phyloP scores from a whole-genome alignment of 2,329 filamentous ascomycete species.

The Penicillium sp. region DNA sequence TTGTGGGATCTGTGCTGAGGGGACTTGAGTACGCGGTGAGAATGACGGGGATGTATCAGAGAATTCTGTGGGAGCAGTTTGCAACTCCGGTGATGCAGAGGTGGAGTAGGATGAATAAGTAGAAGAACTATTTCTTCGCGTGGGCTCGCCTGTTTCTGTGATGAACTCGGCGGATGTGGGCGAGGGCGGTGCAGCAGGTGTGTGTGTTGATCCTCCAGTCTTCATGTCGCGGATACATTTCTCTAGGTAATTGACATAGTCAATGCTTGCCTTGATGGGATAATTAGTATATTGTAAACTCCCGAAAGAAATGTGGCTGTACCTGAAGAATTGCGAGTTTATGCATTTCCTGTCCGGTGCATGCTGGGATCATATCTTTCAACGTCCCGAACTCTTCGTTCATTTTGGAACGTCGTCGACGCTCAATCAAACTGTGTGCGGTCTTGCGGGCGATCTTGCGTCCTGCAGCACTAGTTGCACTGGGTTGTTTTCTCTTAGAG shows the following conservation, averaged over 20 bases:
- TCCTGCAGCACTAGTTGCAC: conserved; percentile 76
- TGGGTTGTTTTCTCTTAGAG: conserved; percentile 73
- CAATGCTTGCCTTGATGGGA: conserved; percentile 79
- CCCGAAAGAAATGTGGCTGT: conserved; percentile 19
- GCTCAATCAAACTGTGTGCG: conserved; percentile 91
- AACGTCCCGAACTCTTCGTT: conserved; percentile 95
- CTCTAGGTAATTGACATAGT: conserved; percentile 92
- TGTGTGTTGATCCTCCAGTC: conserved; percentile 39
- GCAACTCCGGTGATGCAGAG: conserved; percentile 38
- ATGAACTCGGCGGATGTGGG: conserved; percentile 37
- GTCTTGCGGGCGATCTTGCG: conserved; percentile 94
- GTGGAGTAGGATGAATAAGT: conserved; percentile 33
- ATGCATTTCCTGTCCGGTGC: conserved; percentile 92
- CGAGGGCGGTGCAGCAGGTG: conserved; percentile 30
- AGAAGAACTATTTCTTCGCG: conserved; percentile 17
- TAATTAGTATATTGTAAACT: conserved; percentile 4
- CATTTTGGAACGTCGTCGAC: conserved; percentile 90
- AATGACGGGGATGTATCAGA: conserved; percentile 34
- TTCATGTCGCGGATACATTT: conserved; percentile 82
- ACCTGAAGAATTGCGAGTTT: conserved; percentile 95
- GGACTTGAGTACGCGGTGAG: conserved; percentile 31
- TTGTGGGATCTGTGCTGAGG: conserved; percentile 18
- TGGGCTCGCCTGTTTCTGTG: conserved; percentile 17
- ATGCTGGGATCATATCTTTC: conserved; percentile 94
- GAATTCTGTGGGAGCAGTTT: conserved; percentile 21